Evolutionary conservation across 345 rosid genomes (phyloP).

Genomic region (Raphanus raphanistrum): DNA sequence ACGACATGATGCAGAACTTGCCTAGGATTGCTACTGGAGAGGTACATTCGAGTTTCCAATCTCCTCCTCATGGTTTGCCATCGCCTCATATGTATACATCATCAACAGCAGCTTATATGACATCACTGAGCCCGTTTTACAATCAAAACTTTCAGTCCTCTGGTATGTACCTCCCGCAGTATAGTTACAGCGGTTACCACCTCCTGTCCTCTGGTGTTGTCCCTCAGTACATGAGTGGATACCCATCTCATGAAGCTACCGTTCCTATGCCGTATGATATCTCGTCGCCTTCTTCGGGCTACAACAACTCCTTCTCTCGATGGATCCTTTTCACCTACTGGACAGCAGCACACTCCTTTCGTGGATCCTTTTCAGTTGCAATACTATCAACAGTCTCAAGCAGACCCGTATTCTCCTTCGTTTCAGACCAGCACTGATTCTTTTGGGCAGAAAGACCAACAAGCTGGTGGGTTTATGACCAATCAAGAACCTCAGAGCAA

Average conservation of each 20-base stretch:
- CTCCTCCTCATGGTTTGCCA: constrained; percentile 63
- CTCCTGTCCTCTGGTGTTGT: constrained; percentile 53
- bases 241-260: constrained; percentile 60
- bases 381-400: constrained; percentile 68
- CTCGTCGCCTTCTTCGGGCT: constrained; percentile 50
- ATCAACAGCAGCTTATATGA: constrained; percentile 64
- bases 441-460: constrained; percentile 49
- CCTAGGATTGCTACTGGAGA: constrained; percentile 52
- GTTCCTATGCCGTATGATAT: constrained; percentile 62
- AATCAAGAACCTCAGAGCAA: constrained; percentile 57
- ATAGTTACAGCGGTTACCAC: constrained; percentile 54
- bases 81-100: constrained; percentile 61
- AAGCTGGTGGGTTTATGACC: constrained; percentile 43
- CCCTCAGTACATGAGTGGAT: constrained; percentile 72
- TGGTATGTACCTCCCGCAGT: constrained; percentile 67
- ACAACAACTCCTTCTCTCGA: constrained; percentile 29
- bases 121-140: constrained; percentile 67
- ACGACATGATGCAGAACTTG: constrained; percentile 44
- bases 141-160: constrained; percentile 66
- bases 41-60: constrained; percentile 59
- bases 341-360: constrained; percentile 43
- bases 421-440: constrained; percentile 56
- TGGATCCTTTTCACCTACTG: constrained; percentile 30
- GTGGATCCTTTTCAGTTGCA: constrained; percentile 72
- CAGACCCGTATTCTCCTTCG: constrained; percentile 49